Evolutionary conservation across 2,329 filamentous ascomycete species (phyloP), one percentile per base, ranked within the genome.

Genomic region (Pseudogymnoascus sp.): DNA sequence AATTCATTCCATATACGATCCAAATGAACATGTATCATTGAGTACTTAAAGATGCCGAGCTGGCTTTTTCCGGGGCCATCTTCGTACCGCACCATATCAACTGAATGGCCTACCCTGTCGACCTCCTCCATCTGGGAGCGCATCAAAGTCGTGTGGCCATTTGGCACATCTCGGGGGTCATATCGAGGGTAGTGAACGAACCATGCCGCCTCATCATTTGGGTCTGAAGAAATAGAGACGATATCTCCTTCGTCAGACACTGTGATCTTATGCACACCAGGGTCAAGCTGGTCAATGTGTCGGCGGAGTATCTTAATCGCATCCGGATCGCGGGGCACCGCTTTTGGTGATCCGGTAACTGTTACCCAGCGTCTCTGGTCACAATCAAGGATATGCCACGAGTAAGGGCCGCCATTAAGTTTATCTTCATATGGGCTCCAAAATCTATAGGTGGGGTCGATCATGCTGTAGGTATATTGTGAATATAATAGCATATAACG

Each of bases 1-100:
- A 75, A 68, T 66, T 78, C 76, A 25, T 74, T 46, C 75, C 75
- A 78, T 5, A 46, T 46, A 11, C 3, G 2, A 23, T 1, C 5
- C 21, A 23, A 21, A 12, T 18, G 18, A 0, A 14, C 11, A 2
- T 1, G 25, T 14, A 25, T 25, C 5, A 46, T 7, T 14, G 18
- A 2, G 4, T 46, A 46, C 21, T 46, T 46, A 12, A 46, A 46
- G 12, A 46, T 6, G 18, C 18, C 42, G 11, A 46, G 42, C 42
- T 46, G 18, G 18, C 2, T 14, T 23, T 14, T 14, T 1, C 42
- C 42, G 21, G 21, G 11, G 21, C 21, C 21, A 5, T 46, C 42
- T 23, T 23, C 18, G 7, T 46, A 46, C 18, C 42, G 18, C 18
- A 46, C 42, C 42, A 46, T 25, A 18, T 46, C 42, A 6, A 46